These are phyloP conservation scores for Xylaria castorea DNA, from an alignment of 495 filamentous ascomycete species.

Conservation along the genomic window DNA sequence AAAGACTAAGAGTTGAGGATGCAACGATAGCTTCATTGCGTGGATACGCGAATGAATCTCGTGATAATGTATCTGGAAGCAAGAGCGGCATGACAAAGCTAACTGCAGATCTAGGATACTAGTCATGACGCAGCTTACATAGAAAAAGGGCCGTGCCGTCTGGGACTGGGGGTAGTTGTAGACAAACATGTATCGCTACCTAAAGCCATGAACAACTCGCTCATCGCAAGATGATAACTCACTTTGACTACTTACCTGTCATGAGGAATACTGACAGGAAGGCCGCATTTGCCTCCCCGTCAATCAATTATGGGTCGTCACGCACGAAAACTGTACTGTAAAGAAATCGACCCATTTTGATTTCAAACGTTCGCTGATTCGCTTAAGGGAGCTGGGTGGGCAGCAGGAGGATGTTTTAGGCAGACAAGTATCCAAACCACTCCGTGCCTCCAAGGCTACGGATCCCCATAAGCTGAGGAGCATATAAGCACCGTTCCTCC, in stretches of 20 bases:
- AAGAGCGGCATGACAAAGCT: neutral
- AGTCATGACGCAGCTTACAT: neutral
- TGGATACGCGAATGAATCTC: neutral
- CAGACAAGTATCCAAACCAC: neutral
- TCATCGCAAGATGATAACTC: neutral
- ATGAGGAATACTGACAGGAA: neutral
- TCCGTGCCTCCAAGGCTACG: neutral
- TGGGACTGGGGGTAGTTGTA: neutral
- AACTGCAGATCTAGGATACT: neutral
- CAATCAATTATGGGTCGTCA: slow-evolving; percentile 3
- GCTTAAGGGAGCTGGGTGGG: neutral
- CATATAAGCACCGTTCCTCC: neutral
- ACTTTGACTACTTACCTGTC: neutral
- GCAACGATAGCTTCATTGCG: neutral
- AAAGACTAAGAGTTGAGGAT: neutral
- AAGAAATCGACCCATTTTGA: neutral
- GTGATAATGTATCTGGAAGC: neutral
- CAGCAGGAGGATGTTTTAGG: neutral
- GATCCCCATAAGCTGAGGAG: neutral
- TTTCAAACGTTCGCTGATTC: neutral
- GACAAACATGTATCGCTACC: neutral
- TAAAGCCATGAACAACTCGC: neutral
- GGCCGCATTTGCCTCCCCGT: neutral
- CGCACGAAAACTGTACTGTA: neutral
- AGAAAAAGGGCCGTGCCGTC: neutral